phyloP scores from a whole-genome alignment of 768 basidiomycete genomes.

The Xerocomus spinulosus region DNA sequence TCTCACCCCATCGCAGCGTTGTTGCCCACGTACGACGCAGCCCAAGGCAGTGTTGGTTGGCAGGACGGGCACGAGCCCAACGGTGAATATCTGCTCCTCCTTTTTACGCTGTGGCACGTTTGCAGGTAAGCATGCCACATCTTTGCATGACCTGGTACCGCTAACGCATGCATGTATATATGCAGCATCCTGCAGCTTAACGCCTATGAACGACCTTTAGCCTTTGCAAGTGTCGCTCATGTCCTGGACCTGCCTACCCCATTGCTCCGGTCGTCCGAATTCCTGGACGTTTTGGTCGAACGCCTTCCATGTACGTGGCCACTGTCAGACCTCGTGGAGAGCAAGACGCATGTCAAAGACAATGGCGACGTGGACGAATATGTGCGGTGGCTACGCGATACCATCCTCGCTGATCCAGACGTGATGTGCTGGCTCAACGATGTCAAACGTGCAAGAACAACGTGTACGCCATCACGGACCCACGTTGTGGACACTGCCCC shows the following conservation, averaged over 20 bases:
- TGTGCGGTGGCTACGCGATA: no score
- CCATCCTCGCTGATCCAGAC: no score
- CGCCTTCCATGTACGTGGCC: not conserved
- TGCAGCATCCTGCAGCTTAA: not conserved
- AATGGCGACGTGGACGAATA: no score
- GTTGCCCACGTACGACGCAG: no score
- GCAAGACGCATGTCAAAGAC: no score
- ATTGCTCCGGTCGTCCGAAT: not conserved
- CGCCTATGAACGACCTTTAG: not conserved
- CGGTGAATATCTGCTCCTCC: constrained; percentile 67
- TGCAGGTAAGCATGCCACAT: constrained; percentile 49
- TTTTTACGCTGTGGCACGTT: constrained; percentile 76
- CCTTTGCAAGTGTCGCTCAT: no score
- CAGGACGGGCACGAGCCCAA: constrained; percentile 54
- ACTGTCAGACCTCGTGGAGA: not conserved
- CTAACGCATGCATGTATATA: not conserved
- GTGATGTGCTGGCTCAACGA: no score
- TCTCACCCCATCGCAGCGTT: not conserved
- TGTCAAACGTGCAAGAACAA: no score
- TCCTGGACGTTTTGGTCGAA: not conserved
- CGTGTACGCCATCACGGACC: no score
- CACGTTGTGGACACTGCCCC: no score
- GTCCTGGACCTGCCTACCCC: not conserved
- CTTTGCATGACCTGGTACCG: no score
- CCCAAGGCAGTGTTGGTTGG: no score